phyloP scores from a whole-genome alignment of 2,329 filamentous ascomycete genomes.

The Fusarium humuli region DNA sequence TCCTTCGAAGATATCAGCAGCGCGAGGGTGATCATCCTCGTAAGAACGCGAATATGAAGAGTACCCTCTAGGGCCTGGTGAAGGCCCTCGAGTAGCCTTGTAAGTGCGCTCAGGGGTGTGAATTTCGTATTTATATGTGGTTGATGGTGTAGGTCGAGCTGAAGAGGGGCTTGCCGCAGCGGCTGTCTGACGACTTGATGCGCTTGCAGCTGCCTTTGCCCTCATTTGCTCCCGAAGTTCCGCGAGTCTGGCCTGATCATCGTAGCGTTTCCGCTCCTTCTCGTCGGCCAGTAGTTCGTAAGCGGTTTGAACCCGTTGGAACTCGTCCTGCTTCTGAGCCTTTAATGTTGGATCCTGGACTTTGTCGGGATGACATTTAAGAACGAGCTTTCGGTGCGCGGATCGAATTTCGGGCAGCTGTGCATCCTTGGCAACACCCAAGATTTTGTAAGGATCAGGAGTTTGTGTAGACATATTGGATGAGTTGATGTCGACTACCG shows the following conservation, averaged over 20 bases:
- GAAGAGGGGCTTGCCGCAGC: slow-evolving; percentile 24
- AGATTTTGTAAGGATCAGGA: slow-evolving; percentile 81
- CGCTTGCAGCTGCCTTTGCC: slow-evolving; percentile 50
- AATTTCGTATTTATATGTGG: slow-evolving; percentile 58
- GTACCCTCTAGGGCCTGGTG: slow-evolving; percentile 52
- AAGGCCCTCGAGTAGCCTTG: slow-evolving; percentile 46
- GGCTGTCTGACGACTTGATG: slow-evolving; percentile 23
- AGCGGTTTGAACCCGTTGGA: slow-evolving; percentile 91
- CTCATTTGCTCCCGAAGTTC: slow-evolving; percentile 69
- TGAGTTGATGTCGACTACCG: slow-evolving; percentile 25
- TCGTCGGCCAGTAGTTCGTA: slow-evolving; percentile 92
- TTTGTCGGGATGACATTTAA: slow-evolving; percentile 93
- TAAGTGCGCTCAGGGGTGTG: slow-evolving; percentile 63
- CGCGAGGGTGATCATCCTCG: slow-evolving; percentile 57
- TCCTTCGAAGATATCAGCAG: slow-evolving; percentile 61
- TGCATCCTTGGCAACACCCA: slow-evolving; percentile 80
- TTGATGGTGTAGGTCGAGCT: slow-evolving; percentile 51
- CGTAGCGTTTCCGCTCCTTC: slow-evolving; percentile 77
- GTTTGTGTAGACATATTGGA: slow-evolving; percentile 62
- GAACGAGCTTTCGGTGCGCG: slow-evolving; percentile 85
- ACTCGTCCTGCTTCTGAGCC: slow-evolving; percentile 83
- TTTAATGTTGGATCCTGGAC: slow-evolving; percentile 82
- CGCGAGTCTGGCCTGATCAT: slow-evolving; percentile 76
- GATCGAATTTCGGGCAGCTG: slow-evolving; percentile 78
- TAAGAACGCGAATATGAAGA: slow-evolving; percentile 55